Evolutionary conservation across 257 asterid genomes (phyloP).

Genomic region (Solanum appendiculatum): DNA sequence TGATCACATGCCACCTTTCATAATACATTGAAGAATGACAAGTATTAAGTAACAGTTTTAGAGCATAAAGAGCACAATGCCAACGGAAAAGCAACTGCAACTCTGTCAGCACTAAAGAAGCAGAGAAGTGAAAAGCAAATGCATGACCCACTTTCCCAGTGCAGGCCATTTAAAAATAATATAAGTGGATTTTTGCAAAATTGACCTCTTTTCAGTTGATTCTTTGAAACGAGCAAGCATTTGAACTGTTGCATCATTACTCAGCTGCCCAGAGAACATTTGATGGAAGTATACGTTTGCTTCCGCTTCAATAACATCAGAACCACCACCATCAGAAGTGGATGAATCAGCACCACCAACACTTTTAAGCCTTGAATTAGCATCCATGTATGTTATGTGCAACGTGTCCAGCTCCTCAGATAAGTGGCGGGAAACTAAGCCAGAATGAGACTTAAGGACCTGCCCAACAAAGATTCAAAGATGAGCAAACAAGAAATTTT

Average conservation of each 20-base stretch:
- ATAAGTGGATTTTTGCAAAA: neutral
- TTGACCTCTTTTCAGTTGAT: slow-evolving; percentile 66
- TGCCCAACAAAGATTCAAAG: slow-evolving; percentile 21
- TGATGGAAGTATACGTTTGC: slow-evolving; percentile 77
- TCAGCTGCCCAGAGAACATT: slow-evolving; percentile 77
- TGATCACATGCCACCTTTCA: neutral
- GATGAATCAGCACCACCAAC: slow-evolving; percentile 42
- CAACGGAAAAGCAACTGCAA: neutral
- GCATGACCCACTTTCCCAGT: neutral
- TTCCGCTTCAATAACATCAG: slow-evolving; percentile 78
- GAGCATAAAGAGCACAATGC: neutral
- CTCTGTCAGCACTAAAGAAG: neutral
- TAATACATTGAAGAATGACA: neutral
- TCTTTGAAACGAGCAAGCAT: slow-evolving; percentile 84
- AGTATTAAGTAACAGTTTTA: neutral
- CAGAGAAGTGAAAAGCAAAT: neutral
- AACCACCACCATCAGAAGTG: slow-evolving; percentile 44
- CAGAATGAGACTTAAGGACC: slow-evolving; percentile 80
- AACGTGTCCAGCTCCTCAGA: slow-evolving; percentile 68
- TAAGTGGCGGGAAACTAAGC: slow-evolving; percentile 39
- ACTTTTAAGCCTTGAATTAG: slow-evolving; percentile 40
- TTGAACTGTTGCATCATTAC: slow-evolving; percentile 61
- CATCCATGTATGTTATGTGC: slow-evolving; percentile 42
- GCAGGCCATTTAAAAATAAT: neutral
- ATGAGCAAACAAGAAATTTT: neutral